Percentiles rank a stretch among this genome's conserved stretches.
These are phyloP conservation scores for Suillus paluster DNA, from an alignment of 768 basidiomycete species.

Conservation along the genomic window DNA sequence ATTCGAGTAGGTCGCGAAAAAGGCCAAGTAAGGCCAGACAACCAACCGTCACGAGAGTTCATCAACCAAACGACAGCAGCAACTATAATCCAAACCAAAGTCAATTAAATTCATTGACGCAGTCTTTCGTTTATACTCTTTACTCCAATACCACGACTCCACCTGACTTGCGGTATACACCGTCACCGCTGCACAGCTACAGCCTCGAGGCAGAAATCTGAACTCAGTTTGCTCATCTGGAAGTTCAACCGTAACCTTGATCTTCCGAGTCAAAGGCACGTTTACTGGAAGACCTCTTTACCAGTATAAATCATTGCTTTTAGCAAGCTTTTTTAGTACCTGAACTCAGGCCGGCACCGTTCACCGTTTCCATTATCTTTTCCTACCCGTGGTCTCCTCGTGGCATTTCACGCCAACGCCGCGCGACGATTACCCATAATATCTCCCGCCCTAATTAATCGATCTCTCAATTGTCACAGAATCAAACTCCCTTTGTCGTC, in stretches of 20 bases:
- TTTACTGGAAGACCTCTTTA: background rate
- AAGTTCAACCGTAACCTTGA: background rate
- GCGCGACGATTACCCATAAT: conserved; percentile 34
- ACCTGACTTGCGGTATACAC: background rate
- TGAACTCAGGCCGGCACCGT: conserved; percentile 3
- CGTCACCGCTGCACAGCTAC: conserved; percentile 16
- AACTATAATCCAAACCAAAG: conserved; percentile 8
- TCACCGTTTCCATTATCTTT: conserved; percentile 6
- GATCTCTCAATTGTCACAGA: conserved; percentile 19
- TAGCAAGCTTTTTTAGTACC: too few relatives aligned
- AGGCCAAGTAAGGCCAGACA: conserved; percentile 1
- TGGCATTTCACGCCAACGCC: conserved; percentile 40
- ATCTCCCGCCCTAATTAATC: conserved; percentile 38
- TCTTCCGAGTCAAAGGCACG: background rate
- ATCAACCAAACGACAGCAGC: background rate
- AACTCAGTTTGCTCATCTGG: conserved; percentile 7
- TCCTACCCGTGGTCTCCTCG: conserved; percentile 22
- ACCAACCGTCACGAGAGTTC: background rate
- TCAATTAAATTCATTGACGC: conserved; percentile 15
- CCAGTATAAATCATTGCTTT: background rate
- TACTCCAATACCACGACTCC: too few relatives aligned
- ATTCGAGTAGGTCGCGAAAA: conserved; percentile 1
- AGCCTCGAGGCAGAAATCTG: conserved; percentile 35
- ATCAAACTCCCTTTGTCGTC: conserved; percentile 25
- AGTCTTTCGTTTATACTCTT: conserved; percentile 20